Percentiles rank a stretch among this genome's conserved stretches.
Conservation (phyloP, 2,329 filamentous ascomycete species). For the Xylogone sp. region DNA sequence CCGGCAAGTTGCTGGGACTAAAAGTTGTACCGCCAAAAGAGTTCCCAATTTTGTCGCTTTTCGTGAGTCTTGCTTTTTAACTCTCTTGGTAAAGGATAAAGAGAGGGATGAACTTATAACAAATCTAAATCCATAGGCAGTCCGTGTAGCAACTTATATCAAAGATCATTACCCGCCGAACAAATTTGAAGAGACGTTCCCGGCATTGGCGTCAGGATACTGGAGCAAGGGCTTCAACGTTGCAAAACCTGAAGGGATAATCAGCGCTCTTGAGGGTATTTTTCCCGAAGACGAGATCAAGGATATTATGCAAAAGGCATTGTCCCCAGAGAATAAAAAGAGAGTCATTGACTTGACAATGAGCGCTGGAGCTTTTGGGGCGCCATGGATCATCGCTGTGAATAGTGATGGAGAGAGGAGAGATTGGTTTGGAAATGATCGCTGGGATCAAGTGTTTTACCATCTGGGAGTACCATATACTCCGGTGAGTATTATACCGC, state of each 20-base stretch:
- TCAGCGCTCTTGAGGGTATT: conserved; percentile 8
- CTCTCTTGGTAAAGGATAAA: not conserved
- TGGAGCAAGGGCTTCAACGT: conserved; percentile 14
- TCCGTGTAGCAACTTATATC: conserved; percentile 14
- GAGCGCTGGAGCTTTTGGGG: conserved; percentile 14
- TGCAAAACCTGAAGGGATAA: conserved; percentile 10
- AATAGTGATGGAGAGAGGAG: conserved; percentile 9
- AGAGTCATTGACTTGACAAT: conserved; percentile 12
- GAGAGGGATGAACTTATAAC: conserved; percentile 1
- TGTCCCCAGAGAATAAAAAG: conserved; percentile 15
- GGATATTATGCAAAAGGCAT: conserved; percentile 12
- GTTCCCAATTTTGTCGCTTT: conserved; percentile 13
- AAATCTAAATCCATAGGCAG: conserved; percentile 9
- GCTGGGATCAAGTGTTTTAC: conserved; percentile 17
- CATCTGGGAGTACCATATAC: conserved; percentile 14
- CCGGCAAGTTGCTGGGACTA: conserved; percentile 11
- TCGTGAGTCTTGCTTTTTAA: conserved; percentile 7
- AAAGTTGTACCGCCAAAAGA: conserved; percentile 11
- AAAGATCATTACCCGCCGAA: conserved; percentile 9
- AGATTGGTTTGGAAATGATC: conserved; percentile 18
- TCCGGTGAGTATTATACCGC: conserved; percentile 8
- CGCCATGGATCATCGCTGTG: conserved; percentile 16
- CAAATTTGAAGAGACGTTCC: conserved; percentile 13
- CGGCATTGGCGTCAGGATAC: conserved; percentile 12
- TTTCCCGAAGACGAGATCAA: conserved; percentile 9